Evolutionary conservation across 352 stramenopile species (phyloP), one percentile per base, ranked within the genome.

Genomic region (Globisporangium cystogenes): DNA sequence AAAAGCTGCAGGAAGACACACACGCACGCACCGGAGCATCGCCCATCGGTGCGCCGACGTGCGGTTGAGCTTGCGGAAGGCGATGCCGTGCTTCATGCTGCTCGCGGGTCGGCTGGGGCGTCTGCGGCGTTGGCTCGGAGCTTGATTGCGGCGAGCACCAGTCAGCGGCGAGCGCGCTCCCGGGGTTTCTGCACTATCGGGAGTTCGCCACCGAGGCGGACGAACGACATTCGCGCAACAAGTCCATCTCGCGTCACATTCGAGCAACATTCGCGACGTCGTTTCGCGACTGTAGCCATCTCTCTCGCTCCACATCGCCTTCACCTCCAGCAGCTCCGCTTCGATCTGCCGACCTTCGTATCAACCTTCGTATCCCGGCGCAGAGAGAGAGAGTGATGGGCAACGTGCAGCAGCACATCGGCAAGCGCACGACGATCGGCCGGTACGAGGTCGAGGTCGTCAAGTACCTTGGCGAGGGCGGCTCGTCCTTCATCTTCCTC

Each of bases 21-120:
- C 41, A 47, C 21, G 21, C 7, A 78, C 74, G 57, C 72, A 92
- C 76, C 95, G 87, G 12, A 99, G 79, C 93, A 99, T 97, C 47
- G 95, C 95, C 85, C 89, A 97, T 83, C 96, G 93, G 81, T 99
- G 96, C 50, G 81, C 65, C 51, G 90, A 86, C 44, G 89, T 96
- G 58, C 94, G 80, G 64, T 96, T 95, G 45, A 99, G 83, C 77
- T 96, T 96, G 59, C 87, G 86, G 70, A 93, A 92, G 26, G 75
- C 75, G 18, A 94, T 65, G 53, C 84, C 62, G 57, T 96, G 78
- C 75, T 87, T 94, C 80, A 95, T 96, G 5, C 39, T 57, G 29
- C 35, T 53, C 21, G 41, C 10, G 21, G 24, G 21, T 5, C 45
- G n/a, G 2, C 3, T 20, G 20, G n/a, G 12, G 11, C 21, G 50